Percentiles rank a stretch among this genome's conserved stretches.
Evolutionary conservation across 148 eudicot species (phyloP).

Genomic region (Euryodendron excelsum): DNA sequence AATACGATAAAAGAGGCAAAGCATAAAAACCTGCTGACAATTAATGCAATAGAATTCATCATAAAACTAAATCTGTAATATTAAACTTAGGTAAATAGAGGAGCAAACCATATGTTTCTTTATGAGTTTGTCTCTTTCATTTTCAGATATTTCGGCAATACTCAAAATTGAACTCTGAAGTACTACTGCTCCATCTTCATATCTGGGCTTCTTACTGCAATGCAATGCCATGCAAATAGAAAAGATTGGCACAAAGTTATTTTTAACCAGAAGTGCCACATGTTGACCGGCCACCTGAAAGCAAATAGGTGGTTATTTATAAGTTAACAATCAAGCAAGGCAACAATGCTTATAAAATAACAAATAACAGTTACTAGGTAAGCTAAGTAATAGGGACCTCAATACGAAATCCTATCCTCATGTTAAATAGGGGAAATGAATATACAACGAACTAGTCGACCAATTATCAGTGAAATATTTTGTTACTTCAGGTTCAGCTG

Average conservation of each 20-base stretch:
- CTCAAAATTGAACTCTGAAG: slow-evolving; percentile 67
- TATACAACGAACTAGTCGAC: background rate
- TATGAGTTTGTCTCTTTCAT: slow-evolving; percentile 82
- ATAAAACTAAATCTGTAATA: background rate
- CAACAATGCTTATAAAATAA: background rate
- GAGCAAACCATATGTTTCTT: slow-evolving; percentile 78
- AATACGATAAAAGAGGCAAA: background rate
- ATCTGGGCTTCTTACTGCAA: slow-evolving; percentile 69
- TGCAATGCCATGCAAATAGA: slow-evolving; percentile 86
- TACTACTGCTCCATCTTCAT: slow-evolving; percentile 63
- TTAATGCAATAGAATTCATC: background rate
- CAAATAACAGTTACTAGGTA: background rate
- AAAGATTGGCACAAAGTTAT: slow-evolving; percentile 79
- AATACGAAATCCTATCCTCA: background rate
- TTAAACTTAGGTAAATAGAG: background rate
- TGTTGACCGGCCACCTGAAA: slow-evolving; percentile 69
- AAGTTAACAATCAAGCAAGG: background rate
- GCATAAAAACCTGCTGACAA: background rate
- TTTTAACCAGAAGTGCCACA: slow-evolving; percentile 49
- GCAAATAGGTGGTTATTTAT: slow-evolving; percentile 22
- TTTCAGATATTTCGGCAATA: slow-evolving; percentile 72
- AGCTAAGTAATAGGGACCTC: background rate
- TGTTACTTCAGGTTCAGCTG: background rate
- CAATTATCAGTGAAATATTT: background rate
- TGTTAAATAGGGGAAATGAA: background rate